Percentiles rank a stretch among this genome's conserved stretches.
These are phyloP conservation scores for Sedum album DNA, from an alignment of 164 flowering plant species.

Conservation along the genomic window DNA sequence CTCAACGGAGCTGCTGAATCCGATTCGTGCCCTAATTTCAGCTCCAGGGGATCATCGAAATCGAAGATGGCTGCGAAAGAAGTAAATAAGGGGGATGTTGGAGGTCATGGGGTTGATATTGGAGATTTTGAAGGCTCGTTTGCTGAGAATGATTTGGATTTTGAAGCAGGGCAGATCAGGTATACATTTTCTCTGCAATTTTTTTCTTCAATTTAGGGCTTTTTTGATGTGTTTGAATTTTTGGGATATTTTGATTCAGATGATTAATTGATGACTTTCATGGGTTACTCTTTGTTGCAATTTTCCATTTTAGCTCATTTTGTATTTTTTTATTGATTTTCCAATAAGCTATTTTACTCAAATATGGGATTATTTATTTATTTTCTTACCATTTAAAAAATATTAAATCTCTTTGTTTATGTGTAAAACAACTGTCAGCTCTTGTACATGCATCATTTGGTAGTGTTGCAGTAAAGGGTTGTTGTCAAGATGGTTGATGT, in stretches of 20 bases:
- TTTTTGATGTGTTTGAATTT: too few relatives aligned
- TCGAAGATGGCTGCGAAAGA: background rate
- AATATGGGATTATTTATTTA: background rate
- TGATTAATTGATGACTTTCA: background rate
- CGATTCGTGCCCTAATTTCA: too few relatives aligned
- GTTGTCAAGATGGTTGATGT: too few relatives aligned
- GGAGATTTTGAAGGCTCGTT: background rate
- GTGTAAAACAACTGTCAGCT: too few relatives aligned
- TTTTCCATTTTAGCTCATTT: background rate
- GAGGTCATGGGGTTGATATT: background rate
- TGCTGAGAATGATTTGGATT: slow-evolving; percentile 1
- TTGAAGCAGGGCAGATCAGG: slow-evolving; percentile 1
- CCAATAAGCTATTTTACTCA: background rate
- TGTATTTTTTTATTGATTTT: background rate
- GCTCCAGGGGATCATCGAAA: background rate
- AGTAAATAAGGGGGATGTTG: background rate
- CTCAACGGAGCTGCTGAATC: background rate
- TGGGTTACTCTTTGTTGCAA: background rate
- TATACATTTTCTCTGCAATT: background rate
- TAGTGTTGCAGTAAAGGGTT: too few relatives aligned
- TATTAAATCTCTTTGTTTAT: too few relatives aligned
- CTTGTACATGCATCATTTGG: too few relatives aligned
- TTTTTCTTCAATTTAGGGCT: background rate
- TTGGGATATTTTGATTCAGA: background rate
- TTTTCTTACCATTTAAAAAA: too few relatives aligned